These are phyloP conservation scores for Avena insularis DNA, from an alignment of 176 grass and related monocot genomes.

Conservation along the genomic window DNA sequence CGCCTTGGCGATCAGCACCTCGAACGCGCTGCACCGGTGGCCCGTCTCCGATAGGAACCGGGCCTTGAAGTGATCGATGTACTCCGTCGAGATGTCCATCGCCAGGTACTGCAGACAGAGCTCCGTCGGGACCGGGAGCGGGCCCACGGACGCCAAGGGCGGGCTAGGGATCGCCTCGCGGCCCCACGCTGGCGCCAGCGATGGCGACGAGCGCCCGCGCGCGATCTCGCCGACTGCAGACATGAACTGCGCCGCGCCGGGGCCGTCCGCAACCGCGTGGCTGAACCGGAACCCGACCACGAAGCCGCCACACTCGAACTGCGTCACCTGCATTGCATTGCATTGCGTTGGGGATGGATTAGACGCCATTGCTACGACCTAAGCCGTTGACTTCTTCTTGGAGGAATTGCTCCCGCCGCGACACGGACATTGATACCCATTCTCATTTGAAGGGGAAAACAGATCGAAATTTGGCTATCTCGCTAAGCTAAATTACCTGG, in stretches of 20 bases:
- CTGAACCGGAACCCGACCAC: conserved; percentile 86
- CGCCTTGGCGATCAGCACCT: conserved; percentile 88
- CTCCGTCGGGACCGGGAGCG: conserved; percentile 56
- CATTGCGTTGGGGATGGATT: conserved; percentile 49
- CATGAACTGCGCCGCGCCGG: conserved; percentile 83
- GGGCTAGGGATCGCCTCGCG: conserved; percentile 75
- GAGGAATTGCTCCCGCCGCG: background rate
- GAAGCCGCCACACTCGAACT: conserved; percentile 84
- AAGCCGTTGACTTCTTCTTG: conserved; percentile 34
- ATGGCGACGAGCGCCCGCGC: conserved; percentile 38
- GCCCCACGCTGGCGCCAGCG: conserved; percentile 58
- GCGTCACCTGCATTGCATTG: conserved; percentile 81
- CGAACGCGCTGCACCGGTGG: conserved; percentile 77
- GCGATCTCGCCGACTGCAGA: conserved; percentile 67
- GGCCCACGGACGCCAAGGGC: conserved; percentile 44
- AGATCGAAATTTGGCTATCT: background rate
- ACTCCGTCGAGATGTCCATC: conserved; percentile 78
- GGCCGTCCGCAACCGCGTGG: conserved; percentile 78
- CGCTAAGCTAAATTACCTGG: conserved; percentile 57
- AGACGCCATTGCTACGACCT: background rate
- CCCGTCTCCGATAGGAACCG: conserved; percentile 61
- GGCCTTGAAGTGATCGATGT: conserved; percentile 81
- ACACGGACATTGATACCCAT: background rate
- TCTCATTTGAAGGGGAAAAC: background rate
- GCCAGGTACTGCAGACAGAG: conserved; percentile 68